These are phyloP conservation scores for Candida sojae DNA, from an alignment of 1,139 yeast species.

Conservation along the genomic window DNA sequence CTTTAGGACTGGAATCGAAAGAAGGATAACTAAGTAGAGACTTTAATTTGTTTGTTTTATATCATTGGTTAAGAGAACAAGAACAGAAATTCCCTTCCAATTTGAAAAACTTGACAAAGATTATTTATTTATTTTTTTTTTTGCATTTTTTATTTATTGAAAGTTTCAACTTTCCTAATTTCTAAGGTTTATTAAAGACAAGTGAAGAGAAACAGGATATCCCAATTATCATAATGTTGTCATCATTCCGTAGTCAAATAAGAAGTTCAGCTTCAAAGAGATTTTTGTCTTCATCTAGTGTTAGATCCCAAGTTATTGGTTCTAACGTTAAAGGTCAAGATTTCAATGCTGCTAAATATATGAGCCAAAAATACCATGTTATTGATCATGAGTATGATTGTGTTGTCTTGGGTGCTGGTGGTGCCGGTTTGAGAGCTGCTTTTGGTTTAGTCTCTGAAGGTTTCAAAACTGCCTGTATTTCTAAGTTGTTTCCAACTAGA, in stretches of 20 bases:
- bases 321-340: conserved; percentile 52
- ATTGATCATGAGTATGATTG: conserved; percentile 98
- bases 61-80: neutral
- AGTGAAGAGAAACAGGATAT: neutral
- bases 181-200: neutral
- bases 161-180: neutral
- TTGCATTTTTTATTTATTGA: neutral
- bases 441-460: conserved; percentile 98
- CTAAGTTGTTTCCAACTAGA: conserved; percentile 97
- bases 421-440: conserved; percentile 98
- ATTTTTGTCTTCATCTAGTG: conserved; percentile 30
- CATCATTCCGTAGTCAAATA: conserved; percentile 13
- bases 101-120: neutral
- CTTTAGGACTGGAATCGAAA: conserved; percentile 5
- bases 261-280: conserved; percentile 14
- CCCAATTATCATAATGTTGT: conserved; percentile 11
- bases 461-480: conserved; percentile 94
- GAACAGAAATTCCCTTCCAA: neutral
- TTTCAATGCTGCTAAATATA: conserved; percentile 50
- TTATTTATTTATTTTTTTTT: neutral
- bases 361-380: conserved; percentile 81
- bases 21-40: conserved; percentile 3
- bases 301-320: conserved; percentile 41
- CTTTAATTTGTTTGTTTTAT: neutral
- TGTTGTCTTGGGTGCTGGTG: conserved; percentile 98